Evolutionary conservation across 2,329 filamentous ascomycete species (phyloP).

Genomic region (Alternaria ventricosa): DNA sequence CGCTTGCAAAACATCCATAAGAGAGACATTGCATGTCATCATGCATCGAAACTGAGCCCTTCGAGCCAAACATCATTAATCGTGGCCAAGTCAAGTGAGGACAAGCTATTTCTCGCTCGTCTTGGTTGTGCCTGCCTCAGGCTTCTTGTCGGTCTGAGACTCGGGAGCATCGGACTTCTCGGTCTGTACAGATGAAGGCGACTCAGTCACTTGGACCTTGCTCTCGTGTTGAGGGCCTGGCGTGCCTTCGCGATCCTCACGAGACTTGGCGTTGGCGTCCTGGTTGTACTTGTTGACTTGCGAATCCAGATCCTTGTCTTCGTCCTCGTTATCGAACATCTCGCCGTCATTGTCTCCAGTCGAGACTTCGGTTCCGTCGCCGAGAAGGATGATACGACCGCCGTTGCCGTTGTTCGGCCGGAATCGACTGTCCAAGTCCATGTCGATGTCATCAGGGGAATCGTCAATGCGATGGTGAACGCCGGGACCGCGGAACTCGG

Average conservation of each 20-base stretch:
- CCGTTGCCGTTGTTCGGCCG: conserved; percentile 67
- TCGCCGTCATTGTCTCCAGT: conserved; percentile 89
- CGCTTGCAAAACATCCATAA: conserved; percentile 22
- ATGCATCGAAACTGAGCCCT: conserved; percentile 1
- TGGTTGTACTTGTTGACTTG: conserved; percentile 73
- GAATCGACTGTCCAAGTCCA: conserved; percentile 73
- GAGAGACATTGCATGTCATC: conserved; percentile 19
- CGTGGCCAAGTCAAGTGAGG: conserved; percentile 9
- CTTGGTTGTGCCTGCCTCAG: conserved; percentile 10
- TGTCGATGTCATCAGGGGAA: conserved; percentile 68
- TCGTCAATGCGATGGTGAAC: conserved; percentile 59
- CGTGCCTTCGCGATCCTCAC: conserved; percentile 33
- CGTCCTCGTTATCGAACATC: conserved; percentile 91
- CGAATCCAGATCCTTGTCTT: conserved; percentile 82
- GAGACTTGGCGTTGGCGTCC: conserved; percentile 29
- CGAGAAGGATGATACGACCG: conserved; percentile 90
- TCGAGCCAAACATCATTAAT: not conserved
- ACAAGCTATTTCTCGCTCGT: conserved; percentile 32
- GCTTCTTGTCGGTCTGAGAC: conserved; percentile 25
- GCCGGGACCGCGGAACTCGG: conserved; percentile 59
- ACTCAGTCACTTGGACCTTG: conserved; percentile 37
- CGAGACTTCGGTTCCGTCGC: conserved; percentile 91
- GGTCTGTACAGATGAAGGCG: conserved; percentile 47
- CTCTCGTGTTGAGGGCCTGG: conserved; percentile 30
- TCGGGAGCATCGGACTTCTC: conserved; percentile 41